Evolutionary conservation across 2,329 filamentous ascomycete genomes (phyloP), one percentile per base, ranked within the genome.

Genomic region (Ilyonectria destructans): DNA sequence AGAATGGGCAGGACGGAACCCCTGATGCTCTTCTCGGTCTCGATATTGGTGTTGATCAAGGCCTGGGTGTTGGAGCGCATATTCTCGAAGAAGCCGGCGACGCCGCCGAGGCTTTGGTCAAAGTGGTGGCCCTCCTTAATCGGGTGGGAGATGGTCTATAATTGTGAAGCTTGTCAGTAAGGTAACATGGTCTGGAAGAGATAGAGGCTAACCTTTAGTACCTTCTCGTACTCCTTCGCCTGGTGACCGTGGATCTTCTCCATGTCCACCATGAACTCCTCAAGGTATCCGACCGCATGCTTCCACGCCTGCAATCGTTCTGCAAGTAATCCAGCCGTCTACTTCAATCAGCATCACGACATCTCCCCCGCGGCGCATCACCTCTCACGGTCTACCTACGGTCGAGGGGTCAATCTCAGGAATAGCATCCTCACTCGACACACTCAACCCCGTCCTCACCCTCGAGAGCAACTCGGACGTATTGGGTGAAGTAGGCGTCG

Each of bases 251-350:
- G 92, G 66, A 94, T 87, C 86, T 96, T 98, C 81, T 97, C 95
- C 4, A 95, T 93, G 6, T 93, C 91, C 31, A 85, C 85, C 77
- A 98, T 87, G 80, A 98, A 99, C 58, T 97, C 94, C 82, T 98
- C 95, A 55, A 99, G 87, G 79, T 97, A 96, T 65, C 87, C 93
- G 70, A 95, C 93, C 69, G 95, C 94, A 81, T 98, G 96, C 81
- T 98, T 98, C 95, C 95, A 99, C 54, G 96, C 96, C 77, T 93
- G 92, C 69, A 99, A 87, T 72, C 96, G 91, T 85, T 98, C 94
- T 62, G 92, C 87, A 71, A 99, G 91, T 57, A 98, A 88, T 46
- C 89, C 91, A n/a, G 92, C 90, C 23, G 92, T 93, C 91, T 94
- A 71, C 26, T 13, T 15, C 19, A 5, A 46, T 74, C 51, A 76